Base-by-base conservation (phyloP, 2,329 filamentous ascomycete genomes). In the Xylariales sp. region DNA sequence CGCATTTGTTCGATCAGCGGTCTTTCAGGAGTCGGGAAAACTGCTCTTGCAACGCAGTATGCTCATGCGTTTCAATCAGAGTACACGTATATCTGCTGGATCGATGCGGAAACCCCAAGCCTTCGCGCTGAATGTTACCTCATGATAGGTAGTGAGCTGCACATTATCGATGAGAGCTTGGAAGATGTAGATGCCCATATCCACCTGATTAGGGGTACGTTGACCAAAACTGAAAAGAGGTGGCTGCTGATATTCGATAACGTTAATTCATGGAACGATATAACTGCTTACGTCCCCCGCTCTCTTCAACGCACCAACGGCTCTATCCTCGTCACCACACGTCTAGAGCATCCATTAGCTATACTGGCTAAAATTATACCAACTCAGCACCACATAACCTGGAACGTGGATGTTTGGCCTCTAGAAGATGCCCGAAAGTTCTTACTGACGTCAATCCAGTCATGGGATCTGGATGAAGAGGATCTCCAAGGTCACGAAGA, bases 171-270 rank as follows among this genome's bases (percentile, higher is more conserved):
- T n/a, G n/a, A n/a, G n/a, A n/a, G n/a, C n/a, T n/a, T n/a, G n/a
- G n/a, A n/a, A n/a, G 17, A 33, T 8, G 5, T 7, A 10, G 12
- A 16, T 19, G 14, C 10, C 10, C 30, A 6, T 18, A 40, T 27
- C 10, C 19, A 31, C 10, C 18, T 34, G 8, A 33, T 41, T 7
- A 30, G 40, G 16, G 32, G 32, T 10, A 15, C 13, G 36, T 29
- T 23, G 28, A 51, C 21, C 17, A 35, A 18, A 14, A 24, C 17
- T 18, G 35, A 42, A 2, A 40, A 14, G 17, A 38, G 35, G 17
- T 49, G 44, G 44, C 30, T 49, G 10, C 19, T 52, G 12, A 32
- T 48, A 5, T 47, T 52, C 21, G 50, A 52, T 37, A 52, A 52
- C 34, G 48, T 50, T 12, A 33, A 35, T 11, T 20, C 15, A 6